Percentiles rank a stretch among this genome's conserved stretches.
Evolutionary conservation across 495 filamentous ascomycete species (phyloP).

Genomic region (Xylaria longipes): DNA sequence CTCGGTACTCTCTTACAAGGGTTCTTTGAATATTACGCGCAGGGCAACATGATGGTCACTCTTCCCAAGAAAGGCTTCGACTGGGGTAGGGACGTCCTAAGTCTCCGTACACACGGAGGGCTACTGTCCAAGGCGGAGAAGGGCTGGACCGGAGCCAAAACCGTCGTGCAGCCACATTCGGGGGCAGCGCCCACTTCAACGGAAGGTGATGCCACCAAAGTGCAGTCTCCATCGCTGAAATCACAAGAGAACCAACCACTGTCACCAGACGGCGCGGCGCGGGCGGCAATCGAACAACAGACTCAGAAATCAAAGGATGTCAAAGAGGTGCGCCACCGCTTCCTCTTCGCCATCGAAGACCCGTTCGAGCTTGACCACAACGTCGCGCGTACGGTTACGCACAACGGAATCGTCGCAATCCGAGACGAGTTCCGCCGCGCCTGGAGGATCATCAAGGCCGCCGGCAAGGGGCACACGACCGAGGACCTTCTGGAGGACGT

Average conservation of each 20-base stretch:
- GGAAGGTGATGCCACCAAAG: conserved; percentile 29
- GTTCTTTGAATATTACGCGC: conserved; percentile 84
- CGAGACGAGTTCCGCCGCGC: conserved; percentile 81
- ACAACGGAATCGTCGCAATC: conserved; percentile 75
- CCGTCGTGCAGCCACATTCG: conserved; percentile 46
- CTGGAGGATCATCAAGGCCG: conserved; percentile 63
- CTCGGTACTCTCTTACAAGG: conserved; percentile 71
- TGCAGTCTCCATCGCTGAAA: conserved; percentile 15
- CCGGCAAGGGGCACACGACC: conserved; percentile 30
- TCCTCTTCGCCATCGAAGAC: conserved; percentile 85
- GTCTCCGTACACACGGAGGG: conserved; percentile 72
- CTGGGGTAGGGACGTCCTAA: conserved; percentile 75
- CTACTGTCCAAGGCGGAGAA: conserved; percentile 72
- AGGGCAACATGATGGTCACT: conserved; percentile 51
- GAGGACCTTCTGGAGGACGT: conserved; percentile 51
- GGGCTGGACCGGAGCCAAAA: conserved; percentile 77
- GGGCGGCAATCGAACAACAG: conserved; percentile 2
- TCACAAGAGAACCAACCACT: background rate
- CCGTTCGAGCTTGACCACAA: conserved; percentile 87
- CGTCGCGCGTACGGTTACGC: conserved; percentile 79
- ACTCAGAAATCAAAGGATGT: conserved; percentile 38
- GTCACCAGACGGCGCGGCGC: background rate
- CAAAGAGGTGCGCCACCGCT: conserved; percentile 76
- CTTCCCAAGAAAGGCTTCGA: conserved; percentile 59
- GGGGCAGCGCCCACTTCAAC: conserved; percentile 19